A percentile compares a stretch with the other conserved stretches of the same genome.
phyloP scores from a whole-genome alignment of 2,329 filamentous ascomycete genomes.

The Gnomoniopsis smithogilvyi region DNA sequence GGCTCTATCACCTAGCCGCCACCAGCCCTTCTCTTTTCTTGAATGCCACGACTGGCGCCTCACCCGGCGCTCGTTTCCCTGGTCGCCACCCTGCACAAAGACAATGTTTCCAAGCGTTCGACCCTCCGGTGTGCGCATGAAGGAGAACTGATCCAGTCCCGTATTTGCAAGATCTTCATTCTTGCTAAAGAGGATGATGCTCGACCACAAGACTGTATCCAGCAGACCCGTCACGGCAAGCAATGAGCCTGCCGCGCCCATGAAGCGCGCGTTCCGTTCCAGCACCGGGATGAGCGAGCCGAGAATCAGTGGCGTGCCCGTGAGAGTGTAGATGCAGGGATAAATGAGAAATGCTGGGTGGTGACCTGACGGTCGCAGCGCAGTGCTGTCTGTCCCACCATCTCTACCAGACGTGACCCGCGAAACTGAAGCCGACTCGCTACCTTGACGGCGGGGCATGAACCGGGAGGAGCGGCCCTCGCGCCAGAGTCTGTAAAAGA shows the following conservation, averaged over 20 bases:
- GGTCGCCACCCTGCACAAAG: constrained; percentile 25
- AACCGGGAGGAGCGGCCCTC: constrained; percentile 21
- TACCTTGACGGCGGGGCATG: constrained; percentile 18
- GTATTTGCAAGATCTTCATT: constrained; percentile 38
- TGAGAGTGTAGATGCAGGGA: constrained; percentile 66
- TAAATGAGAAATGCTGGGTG: constrained; percentile 62
- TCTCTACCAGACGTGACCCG: not conserved
- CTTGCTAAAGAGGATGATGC: constrained; percentile 48
- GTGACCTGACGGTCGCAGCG: constrained; percentile 29
- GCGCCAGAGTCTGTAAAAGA: constrained; percentile 36
- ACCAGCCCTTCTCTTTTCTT: constrained; percentile 17
- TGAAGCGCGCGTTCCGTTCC: constrained; percentile 24
- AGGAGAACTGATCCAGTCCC: constrained; percentile 50
- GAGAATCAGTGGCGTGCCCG: constrained; percentile 63
- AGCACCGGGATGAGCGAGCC: constrained; percentile 36
- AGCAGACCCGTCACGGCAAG: constrained; percentile 55
- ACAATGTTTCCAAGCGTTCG: constrained; percentile 41
- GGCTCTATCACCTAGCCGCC: constrained; percentile 13
- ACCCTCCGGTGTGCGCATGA: constrained; percentile 39
- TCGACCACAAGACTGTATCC: constrained; percentile 51
- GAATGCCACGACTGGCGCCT: constrained; percentile 17
- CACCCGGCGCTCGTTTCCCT: constrained; percentile 14
- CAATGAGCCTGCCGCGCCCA: constrained; percentile 58
- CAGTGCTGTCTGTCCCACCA: constrained; percentile 21
- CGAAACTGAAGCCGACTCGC: not conserved